Evolutionary conservation across 176 grass and related monocot genomes (phyloP).

Genomic region (Melocanna baccifera): DNA sequence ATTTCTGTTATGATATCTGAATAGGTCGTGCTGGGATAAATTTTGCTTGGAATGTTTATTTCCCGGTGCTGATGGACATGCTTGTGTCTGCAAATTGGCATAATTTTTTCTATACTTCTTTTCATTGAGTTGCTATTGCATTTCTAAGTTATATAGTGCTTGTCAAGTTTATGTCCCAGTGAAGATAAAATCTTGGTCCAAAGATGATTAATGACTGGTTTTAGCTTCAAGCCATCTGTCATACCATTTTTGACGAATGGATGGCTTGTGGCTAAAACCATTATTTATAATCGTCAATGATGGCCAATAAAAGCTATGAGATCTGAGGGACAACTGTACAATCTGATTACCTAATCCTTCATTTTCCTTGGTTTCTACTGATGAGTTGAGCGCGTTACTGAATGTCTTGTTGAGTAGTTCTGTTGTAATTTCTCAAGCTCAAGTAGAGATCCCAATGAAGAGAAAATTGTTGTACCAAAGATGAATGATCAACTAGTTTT

Average conservation of each 20-base stretch:
- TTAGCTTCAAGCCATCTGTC: slow-evolving; percentile 43
- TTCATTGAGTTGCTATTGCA: not conserved
- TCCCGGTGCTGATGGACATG: not conserved
- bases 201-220: slow-evolving; percentile 49
- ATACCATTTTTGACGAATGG: slow-evolving; percentile 7
- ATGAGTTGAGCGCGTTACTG: not conserved
- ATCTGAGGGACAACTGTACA: slow-evolving; percentile 48
- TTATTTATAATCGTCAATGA: slow-evolving; percentile 28
- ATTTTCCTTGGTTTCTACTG: not conserved
- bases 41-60: not conserved
- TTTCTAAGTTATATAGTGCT: not conserved
- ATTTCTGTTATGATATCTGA: not conserved
- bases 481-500: slow-evolving; percentile 36
- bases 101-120: not conserved
- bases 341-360: not conserved
- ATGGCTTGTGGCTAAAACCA: slow-evolving; percentile 50
- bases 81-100: not conserved
- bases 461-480: not conserved
- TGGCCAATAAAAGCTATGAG: slow-evolving; percentile 78
- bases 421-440: not conserved
- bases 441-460: not conserved
- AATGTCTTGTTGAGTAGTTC: not conserved
- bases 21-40: not conserved
- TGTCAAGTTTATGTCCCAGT: slow-evolving; percentile 29
- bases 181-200: slow-evolving; percentile 51